A percentile compares a stretch with the other conserved stretches of the same genome.
These are phyloP conservation scores for Madurella fahalii DNA, from an alignment of 2,329 filamentous ascomycete species.

Conservation along the genomic window DNA sequence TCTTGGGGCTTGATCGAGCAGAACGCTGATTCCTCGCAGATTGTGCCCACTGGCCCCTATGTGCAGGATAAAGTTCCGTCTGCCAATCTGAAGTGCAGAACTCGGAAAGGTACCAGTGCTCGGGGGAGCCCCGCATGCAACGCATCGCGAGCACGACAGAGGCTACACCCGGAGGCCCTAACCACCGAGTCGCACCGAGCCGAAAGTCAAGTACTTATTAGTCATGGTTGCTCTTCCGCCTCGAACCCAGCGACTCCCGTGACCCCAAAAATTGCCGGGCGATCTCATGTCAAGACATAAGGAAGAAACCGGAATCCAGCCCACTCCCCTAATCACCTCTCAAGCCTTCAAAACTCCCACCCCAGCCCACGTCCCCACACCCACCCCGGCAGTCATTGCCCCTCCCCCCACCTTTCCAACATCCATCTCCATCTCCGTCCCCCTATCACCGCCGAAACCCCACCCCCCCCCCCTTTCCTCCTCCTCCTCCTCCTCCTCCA, in stretches of 20 bases:
- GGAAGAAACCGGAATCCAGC: constrained; percentile 2
- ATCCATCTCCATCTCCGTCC: not conserved
- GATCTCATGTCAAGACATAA: constrained; percentile 4
- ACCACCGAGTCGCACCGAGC: too few relatives aligned
- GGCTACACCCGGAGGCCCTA: too few relatives aligned
- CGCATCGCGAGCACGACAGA: too few relatives aligned
- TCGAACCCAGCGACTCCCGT: not conserved
- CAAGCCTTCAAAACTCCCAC: constrained; percentile 1
- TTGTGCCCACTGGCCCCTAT: not conserved
- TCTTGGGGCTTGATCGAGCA: constrained; percentile 1
- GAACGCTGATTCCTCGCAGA: not conserved
- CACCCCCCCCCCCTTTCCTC: too few relatives aligned
- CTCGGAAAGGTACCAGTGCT: not conserved
- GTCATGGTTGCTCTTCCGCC: not conserved
- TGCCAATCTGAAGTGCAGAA: constrained; percentile 16
- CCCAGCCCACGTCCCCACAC: not conserved
- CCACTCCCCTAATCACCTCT: constrained; percentile 3
- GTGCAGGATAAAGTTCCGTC: not conserved
- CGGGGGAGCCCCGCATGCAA: not conserved
- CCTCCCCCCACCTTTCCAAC: not conserved
- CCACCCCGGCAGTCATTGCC: not conserved
- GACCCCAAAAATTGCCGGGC: not conserved
- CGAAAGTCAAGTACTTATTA: not conserved
- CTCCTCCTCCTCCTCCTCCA: too few relatives aligned
- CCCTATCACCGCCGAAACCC: not conserved